These are phyloP conservation scores for Aspergillus ustus DNA, from an alignment of 2,329 filamentous ascomycete genomes.

Conservation along the genomic window DNA sequence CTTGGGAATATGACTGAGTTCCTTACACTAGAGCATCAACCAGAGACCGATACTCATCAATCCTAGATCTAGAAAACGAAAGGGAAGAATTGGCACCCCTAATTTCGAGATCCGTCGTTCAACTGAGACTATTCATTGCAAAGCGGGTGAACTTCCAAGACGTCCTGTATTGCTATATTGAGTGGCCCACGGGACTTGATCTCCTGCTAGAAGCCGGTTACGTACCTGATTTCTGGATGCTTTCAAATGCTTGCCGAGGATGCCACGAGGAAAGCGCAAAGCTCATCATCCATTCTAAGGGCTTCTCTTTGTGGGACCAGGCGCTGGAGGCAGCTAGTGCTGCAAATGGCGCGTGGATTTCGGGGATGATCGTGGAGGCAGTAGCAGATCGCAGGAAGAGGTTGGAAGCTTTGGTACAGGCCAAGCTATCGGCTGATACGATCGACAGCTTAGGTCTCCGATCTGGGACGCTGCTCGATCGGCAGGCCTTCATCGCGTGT, in stretches of 20 bases:
- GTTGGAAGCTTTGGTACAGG: neutral
- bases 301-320: neutral
- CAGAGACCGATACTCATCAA: neutral
- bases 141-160: neutral
- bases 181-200: neutral
- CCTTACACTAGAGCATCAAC: neutral
- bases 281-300: neutral
- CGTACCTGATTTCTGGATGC: neutral
- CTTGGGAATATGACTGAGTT: neutral
- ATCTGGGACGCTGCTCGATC: neutral
- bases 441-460: neutral
- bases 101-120: neutral
- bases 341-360: neutral
- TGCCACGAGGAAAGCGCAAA: neutral
- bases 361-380: neutral
- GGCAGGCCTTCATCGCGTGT: neutral
- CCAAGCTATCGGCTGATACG: neutral
- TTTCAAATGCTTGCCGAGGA: neutral
- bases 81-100: neutral
- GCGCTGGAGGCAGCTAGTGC: neutral
- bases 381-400: neutral
- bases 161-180: neutral
- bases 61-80: neutral
- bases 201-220: neutral
- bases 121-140: neutral